Evolutionary conservation across 805 yeast genomes (phyloP), one percentile per base, ranked within the genome.

Genomic region (Metschnikowia colocasiae): DNA sequence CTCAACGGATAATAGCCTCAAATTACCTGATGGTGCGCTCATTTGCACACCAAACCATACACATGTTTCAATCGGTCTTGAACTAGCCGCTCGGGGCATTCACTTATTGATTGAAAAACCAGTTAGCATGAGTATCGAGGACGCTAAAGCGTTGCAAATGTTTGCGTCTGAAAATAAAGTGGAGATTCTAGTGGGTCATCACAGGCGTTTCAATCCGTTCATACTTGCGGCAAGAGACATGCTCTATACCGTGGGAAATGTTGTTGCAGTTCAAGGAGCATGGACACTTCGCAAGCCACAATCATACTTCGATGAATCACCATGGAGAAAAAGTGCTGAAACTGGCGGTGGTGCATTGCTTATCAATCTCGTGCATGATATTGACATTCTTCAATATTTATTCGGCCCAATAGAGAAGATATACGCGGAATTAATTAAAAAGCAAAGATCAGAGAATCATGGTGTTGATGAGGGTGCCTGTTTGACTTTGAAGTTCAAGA

Each of bases 381-480:
- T 69, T 40, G 75, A 69, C 46, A 51, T 69, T 23, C 57, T 69
- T 42, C 68, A 67, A 47, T 69, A 61, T 43, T 52, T 69, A n/a
- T 58, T 69, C 42, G 75, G 75, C 2, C 73, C 73, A 1, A 61
- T 69, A 22, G 62, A 61, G 16, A 60, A 58, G 39, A 67, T 69
- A 3, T 69, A 66, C 49, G 75, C 72, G 3, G 73, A 69, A 48
- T 47, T 61, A n/a, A 51, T 65, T 40, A 44, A 57, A 10, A 62
- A 62, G 47, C 69, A 66, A 46, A 56, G 75, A 30, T 37, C 33
- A 13, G 55, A 56, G n/a, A 52, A 49, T 37, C 56, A 56, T 2
- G 51, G 56, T 35, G 73, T 65, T 30, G 76, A 71, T 51, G 76
- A 71, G 50, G 76, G 76, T 3, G 76, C 75, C 0, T 67, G 62